Conservation (phyloP, 225 moss, liverwort and hornwort genomes). For the Bryoerythrophyllum caledonicum region DNA sequence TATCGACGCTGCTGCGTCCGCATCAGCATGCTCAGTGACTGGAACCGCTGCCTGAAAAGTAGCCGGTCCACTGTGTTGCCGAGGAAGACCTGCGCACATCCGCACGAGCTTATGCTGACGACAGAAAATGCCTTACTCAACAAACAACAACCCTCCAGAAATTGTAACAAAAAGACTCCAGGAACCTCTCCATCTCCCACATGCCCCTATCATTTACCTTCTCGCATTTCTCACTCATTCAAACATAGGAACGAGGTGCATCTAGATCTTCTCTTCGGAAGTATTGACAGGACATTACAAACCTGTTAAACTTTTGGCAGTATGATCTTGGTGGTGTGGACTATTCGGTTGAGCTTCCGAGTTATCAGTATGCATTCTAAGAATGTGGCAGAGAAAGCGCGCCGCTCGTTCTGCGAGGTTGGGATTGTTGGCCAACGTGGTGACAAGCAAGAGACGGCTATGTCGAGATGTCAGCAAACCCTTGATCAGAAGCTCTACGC, state of each 20-base stretch:
- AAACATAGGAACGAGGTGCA: slow-evolving; percentile 18
- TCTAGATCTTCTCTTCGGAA: slow-evolving; percentile 12
- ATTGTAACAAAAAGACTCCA: neutral
- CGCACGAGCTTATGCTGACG: slow-evolving; percentile 21
- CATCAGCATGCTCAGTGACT: slow-evolving; percentile 42
- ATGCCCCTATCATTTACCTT: slow-evolving; percentile 1
- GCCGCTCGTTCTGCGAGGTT: slow-evolving; percentile 63
- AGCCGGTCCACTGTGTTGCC: slow-evolving; percentile 51
- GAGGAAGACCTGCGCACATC: slow-evolving; percentile 49
- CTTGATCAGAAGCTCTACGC: slow-evolving; percentile 74
- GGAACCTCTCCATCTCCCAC: slow-evolving; percentile 17
- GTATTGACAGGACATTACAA: slow-evolving; percentile 11
- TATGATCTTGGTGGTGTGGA: slow-evolving; percentile 48
- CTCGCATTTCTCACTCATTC: slow-evolving; percentile 10
- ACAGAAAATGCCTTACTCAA: no score
- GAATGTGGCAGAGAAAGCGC: slow-evolving; percentile 59
- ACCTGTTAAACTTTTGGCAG: slow-evolving; percentile 43
- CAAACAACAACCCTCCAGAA: slow-evolving; percentile 10
- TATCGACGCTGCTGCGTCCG: slow-evolving; percentile 50
- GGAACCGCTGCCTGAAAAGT: slow-evolving; percentile 42
- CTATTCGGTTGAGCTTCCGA: slow-evolving; percentile 61
- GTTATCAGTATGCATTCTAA: slow-evolving; percentile 44
- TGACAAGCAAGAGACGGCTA: slow-evolving; percentile 72
- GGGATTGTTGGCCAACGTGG: slow-evolving; percentile 78
- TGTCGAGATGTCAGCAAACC: slow-evolving; percentile 79